Percentiles rank a stretch among this genome's conserved stretches.
These are phyloP conservation scores for Leonotis leonurus DNA, from an alignment of 257 asterid genomes.

Conservation along the genomic window DNA sequence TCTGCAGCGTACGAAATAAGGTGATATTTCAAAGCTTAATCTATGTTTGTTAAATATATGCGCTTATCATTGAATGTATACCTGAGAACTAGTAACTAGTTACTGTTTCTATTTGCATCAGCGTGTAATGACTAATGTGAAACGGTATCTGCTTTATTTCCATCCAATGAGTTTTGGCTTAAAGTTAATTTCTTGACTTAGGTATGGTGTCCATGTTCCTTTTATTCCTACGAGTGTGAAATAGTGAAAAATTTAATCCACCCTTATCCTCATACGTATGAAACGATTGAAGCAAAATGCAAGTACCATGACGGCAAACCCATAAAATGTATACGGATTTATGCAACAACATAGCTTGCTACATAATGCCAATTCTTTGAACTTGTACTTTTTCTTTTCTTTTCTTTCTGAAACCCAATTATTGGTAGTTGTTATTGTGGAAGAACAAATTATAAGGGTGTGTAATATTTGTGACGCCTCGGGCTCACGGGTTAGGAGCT, in stretches of 20 bases:
- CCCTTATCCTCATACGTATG: neutral
- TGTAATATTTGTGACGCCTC: too few species aligned
- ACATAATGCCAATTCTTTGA: neutral
- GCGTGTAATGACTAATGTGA: neutral
- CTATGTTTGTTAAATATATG: neutral
- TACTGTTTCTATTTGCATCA: neutral
- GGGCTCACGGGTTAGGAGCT: too few species aligned
- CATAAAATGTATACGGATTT: neutral
- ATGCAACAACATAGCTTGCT: neutral
- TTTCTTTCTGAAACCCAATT: too few species aligned
- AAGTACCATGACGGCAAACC: neutral
- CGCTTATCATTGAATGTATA: neutral
- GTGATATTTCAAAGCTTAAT: constrained; percentile 26
- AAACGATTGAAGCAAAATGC: neutral
- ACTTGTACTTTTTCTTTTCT: too few species aligned
- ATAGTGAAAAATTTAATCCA: neutral
- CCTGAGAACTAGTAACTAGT: too few species aligned
- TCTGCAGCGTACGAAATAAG: constrained; percentile 85
- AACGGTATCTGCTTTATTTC: neutral
- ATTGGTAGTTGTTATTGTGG: too few species aligned
- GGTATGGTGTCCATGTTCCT: neutral
- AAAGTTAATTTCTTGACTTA: neutral
- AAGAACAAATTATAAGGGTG: too few species aligned
- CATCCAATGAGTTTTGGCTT: too few species aligned
- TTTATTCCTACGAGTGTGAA: neutral